Evolutionary conservation across 1,284 basidiomycete species (phyloP).

Genomic region (Gomphus bonarii): DNA sequence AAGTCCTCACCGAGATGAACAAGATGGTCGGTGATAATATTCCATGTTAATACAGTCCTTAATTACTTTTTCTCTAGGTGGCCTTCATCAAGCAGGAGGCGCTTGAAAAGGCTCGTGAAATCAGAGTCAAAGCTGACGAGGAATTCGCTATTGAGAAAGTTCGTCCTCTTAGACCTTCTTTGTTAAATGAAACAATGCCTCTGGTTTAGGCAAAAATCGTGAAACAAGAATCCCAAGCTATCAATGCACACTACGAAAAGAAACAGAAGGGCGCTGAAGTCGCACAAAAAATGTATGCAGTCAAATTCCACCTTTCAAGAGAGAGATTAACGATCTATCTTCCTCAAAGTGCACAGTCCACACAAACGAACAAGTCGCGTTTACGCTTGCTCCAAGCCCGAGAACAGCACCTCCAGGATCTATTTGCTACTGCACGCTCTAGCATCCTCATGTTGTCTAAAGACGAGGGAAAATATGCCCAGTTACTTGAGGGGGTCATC

Average conservation of each 20-base stretch:
- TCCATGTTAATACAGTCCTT: neutral
- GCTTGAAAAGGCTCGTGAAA: constrained; percentile 92
- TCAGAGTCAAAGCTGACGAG: constrained; percentile 92
- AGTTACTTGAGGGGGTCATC: constrained; percentile 74
- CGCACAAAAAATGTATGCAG: constrained; percentile 85
- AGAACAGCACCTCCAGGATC: constrained; percentile 86
- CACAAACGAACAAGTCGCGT: constrained; percentile 92
- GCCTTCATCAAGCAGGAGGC: constrained; percentile 97
- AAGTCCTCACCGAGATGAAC: constrained; percentile 95
- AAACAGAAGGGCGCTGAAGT: constrained; percentile 88
- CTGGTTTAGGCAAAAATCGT: constrained; percentile 79
- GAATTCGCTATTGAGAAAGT: constrained; percentile 98
- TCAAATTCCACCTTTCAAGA: neutral
- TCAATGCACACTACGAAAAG: constrained; percentile 89
- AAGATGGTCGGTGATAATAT: constrained; percentile 75
- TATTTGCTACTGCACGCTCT: constrained; percentile 72
- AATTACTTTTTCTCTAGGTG: constrained; percentile 41
- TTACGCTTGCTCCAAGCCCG: constrained; percentile 84
- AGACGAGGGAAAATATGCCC: constrained; percentile 63
- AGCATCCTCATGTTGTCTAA: constrained; percentile 55
- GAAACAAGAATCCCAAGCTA: constrained; percentile 85
- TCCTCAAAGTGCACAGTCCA: constrained; percentile 76
- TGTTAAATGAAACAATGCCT: neutral
- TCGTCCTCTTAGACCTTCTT: neutral
- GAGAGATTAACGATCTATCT: neutral